These are phyloP conservation scores for Trichothecium roseum DNA, from an alignment of 2,329 filamentous ascomycete species.

Conservation along the genomic window DNA sequence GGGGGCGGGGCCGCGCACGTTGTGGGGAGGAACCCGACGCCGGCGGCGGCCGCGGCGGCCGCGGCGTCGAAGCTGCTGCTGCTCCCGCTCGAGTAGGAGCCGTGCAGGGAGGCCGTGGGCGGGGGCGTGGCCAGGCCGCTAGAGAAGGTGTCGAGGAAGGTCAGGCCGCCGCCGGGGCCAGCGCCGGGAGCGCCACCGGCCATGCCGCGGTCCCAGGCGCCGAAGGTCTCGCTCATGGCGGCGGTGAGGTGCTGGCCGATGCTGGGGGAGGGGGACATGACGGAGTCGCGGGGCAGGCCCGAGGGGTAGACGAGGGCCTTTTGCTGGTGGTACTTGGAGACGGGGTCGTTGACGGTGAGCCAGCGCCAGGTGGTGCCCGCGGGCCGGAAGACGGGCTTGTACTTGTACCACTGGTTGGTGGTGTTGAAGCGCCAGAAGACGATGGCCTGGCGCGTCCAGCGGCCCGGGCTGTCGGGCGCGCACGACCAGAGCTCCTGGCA, in stretches of 20 bases:
- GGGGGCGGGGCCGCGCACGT: no score
- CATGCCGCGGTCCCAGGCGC: conserved; percentile 31
- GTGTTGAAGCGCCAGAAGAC: conserved; percentile 54
- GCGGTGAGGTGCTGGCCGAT: conserved; percentile 41
- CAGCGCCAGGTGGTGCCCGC: conserved; percentile 51
- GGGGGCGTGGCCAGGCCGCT: conserved; percentile 47
- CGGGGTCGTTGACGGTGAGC: conserved; percentile 49
- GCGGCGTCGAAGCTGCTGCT: conserved; percentile 32
- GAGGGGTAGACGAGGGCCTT: conserved; percentile 28
- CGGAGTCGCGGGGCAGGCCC: conserved; percentile 25
- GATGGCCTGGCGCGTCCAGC: conserved; percentile 48
- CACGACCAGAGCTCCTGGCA: conserved; percentile 55
- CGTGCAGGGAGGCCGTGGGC: conserved; percentile 39
- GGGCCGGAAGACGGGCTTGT: conserved; percentile 36
- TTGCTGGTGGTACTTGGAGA: conserved; percentile 47
- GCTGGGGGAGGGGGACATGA: conserved; percentile 44
- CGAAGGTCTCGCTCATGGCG: conserved; percentile 48
- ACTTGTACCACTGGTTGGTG: conserved; percentile 40
- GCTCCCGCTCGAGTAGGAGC: conserved; percentile 31
- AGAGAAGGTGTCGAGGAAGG: conserved; percentile 38
- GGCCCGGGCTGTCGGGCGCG: conserved; percentile 30
- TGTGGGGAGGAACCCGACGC: conserved; percentile 19
- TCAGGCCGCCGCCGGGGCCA: conserved; percentile 18
- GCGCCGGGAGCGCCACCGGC: conserved; percentile 4
- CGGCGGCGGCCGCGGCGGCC: conserved; percentile 13